phyloP scores from a whole-genome alignment of 202 grass and related monocot genomes.

The Hordeum pubiflorum region DNA sequence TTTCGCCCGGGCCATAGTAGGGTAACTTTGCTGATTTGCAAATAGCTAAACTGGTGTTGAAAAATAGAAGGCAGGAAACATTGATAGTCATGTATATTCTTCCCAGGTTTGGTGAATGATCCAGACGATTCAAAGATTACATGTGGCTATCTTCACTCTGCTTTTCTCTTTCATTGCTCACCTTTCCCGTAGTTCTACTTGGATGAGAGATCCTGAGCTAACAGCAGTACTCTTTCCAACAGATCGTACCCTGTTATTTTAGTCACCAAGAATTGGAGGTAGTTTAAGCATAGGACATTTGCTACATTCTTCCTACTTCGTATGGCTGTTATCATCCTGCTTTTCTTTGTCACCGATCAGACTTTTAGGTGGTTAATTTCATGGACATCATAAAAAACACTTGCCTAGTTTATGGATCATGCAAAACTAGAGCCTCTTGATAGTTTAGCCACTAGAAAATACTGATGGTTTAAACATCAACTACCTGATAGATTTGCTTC shows the following conservation, averaged over 20 bases:
- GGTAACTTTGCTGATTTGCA: not conserved
- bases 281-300: constrained; percentile 34
- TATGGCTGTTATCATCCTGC: constrained; percentile 32
- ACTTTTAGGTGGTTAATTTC: constrained; percentile 35
- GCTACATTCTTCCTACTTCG: constrained; percentile 20
- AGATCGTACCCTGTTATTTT: constrained; percentile 31
- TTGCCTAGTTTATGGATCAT: constrained; percentile 19
- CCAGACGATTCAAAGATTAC: constrained; percentile 23
- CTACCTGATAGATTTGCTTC: not conserved
- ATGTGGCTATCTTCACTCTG: constrained; percentile 30
- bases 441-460: constrained; percentile 30
- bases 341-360: constrained; percentile 32
- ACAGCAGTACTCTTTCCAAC: constrained; percentile 22
- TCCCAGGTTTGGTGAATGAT: constrained; percentile 8
- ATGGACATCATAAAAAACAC: not conserved
- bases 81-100: not conserved
- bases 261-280: constrained; percentile 26
- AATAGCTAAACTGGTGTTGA: not conserved
- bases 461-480: constrained; percentile 21
- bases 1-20: not conserved
- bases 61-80: not conserved
- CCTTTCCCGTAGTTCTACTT: constrained; percentile 42
- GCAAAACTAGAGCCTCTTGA: not conserved
- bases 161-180: constrained; percentile 29
- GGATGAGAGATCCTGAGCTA: constrained; percentile 27